Percentiles rank a stretch among this genome's conserved stretches.
These are phyloP conservation scores for Hydnomerulius pinastri DNA, from an alignment of 768 basidiomycete genomes.

Conservation along the genomic window DNA sequence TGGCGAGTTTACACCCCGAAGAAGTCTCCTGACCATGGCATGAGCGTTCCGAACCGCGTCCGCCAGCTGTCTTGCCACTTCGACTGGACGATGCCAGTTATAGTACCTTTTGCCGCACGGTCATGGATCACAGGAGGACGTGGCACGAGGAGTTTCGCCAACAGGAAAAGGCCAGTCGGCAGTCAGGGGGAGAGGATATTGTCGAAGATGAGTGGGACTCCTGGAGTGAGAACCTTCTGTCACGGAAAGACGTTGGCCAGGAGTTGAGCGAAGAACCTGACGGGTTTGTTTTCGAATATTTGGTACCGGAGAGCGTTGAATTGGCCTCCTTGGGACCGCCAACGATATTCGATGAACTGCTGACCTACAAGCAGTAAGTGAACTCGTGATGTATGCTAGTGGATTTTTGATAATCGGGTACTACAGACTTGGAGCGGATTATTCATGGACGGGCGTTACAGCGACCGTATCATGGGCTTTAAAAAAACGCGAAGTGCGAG, in stretches of 20 bases:
- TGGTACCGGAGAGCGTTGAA: not conserved
- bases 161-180: not conserved
- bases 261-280: not conserved
- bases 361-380: constrained; percentile 4
- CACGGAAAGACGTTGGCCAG: no score
- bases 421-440: not conserved
- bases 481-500: not conserved
- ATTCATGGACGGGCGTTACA: constrained; percentile 2
- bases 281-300: constrained; percentile 2
- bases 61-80: not conserved
- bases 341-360: not conserved
- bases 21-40: no score
- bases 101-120: constrained; percentile 1
- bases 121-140: not conserved
- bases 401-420: not conserved
- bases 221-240: no score
- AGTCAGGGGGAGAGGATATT: not conserved
- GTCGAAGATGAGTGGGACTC: not conserved
- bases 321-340: not conserved
- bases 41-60: no score
- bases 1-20: no score
- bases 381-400: not conserved
- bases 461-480: not conserved
- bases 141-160: no score
- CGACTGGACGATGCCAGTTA: not conserved